Evolutionary conservation across 257 asterid genomes (phyloP).

Genomic region (Fraxinus anomala): DNA sequence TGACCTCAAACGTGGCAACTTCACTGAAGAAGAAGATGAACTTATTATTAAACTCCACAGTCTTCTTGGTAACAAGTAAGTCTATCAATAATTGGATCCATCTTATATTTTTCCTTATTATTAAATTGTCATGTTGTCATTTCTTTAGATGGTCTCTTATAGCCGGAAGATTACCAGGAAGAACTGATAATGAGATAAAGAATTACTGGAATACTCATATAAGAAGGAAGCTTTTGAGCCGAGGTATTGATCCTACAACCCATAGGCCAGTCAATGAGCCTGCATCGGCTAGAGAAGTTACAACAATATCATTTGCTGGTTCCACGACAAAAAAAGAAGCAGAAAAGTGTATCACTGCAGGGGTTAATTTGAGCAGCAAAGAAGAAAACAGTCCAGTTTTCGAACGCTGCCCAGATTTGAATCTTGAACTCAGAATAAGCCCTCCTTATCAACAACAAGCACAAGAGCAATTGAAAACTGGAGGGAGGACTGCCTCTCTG

Average conservation of each 20-base stretch:
- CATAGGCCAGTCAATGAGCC: slow-evolving; percentile 60
- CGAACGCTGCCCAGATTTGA: slow-evolving; percentile 42
- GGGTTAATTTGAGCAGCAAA: not conserved
- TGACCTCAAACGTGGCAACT: slow-evolving; percentile 90
- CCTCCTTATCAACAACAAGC: slow-evolving; percentile 38
- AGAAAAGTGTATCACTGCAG: not conserved
- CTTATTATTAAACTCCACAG: slow-evolving; percentile 89
- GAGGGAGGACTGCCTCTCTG: slow-evolving; percentile 20
- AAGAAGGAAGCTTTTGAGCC: slow-evolving; percentile 69
- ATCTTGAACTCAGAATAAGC: slow-evolving; percentile 55
- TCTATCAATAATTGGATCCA: not conserved
- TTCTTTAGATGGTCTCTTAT: slow-evolving; percentile 79
- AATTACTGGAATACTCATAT: slow-evolving; percentile 95
- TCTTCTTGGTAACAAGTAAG: slow-evolving; percentile 91
- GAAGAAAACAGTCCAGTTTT: slow-evolving; percentile 22
- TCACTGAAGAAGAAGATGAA: slow-evolving; percentile 81
- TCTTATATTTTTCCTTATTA: not conserved
- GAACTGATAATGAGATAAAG: slow-evolving; percentile 92
- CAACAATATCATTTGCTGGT: slow-evolving; percentile 39
- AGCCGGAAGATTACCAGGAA: slow-evolving; percentile 88
- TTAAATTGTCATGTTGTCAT: not conserved
- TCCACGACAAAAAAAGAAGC: slow-evolving; percentile 21
- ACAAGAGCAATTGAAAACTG: slow-evolving; percentile 23
- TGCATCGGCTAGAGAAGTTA: slow-evolving; percentile 19
- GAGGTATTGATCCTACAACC: slow-evolving; percentile 81